Percentiles rank a stretch among this genome's conserved stretches.
These are phyloP conservation scores for Eremomyces bilateralis DNA, from an alignment of 495 filamentous ascomycete genomes.

Conservation along the genomic window DNA sequence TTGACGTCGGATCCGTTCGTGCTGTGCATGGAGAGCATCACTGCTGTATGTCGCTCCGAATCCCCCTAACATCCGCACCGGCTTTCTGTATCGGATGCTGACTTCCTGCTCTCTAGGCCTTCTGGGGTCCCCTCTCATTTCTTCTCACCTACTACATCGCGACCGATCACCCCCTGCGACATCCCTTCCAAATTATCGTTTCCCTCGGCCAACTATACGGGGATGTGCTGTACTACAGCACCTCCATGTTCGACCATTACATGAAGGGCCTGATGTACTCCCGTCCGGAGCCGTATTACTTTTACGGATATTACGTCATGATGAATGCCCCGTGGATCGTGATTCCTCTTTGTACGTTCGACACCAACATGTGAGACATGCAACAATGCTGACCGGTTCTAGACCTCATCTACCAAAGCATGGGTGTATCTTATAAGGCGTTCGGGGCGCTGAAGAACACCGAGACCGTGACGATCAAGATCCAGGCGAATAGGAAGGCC, in stretches of 20 bases:
- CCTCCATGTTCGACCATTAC: slow-evolving; percentile 46
- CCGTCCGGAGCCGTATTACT: slow-evolving; percentile 60
- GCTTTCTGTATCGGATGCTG: neutral
- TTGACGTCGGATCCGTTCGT: slow-evolving; percentile 61
- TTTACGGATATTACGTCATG: slow-evolving; percentile 70
- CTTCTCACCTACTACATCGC: slow-evolving; percentile 38
- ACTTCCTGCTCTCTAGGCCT: slow-evolving; percentile 20
- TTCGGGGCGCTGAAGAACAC: no score
- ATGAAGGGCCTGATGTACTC: slow-evolving; percentile 36
- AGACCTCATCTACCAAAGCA: no score
- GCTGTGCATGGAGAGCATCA: slow-evolving; percentile 66
- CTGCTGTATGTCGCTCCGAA: slow-evolving; percentile 37
- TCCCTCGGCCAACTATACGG: slow-evolving; percentile 72
- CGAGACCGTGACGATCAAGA: no score
- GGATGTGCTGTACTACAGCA: slow-evolving; percentile 67
- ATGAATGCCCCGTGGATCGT: slow-evolving; percentile 80
- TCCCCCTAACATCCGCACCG: no score
- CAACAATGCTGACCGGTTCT: no score
- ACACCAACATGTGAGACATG: neutral
- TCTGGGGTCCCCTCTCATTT: slow-evolving; percentile 71
- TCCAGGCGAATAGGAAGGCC: no score
- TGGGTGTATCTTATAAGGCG: no score
- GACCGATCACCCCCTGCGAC: slow-evolving; percentile 34
- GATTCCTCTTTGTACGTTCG: slow-evolving; percentile 30
- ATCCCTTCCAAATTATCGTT: slow-evolving; percentile 49